Conservation (phyloP, 352 stramenopile species). For the Blastocystis sp. region DNA sequence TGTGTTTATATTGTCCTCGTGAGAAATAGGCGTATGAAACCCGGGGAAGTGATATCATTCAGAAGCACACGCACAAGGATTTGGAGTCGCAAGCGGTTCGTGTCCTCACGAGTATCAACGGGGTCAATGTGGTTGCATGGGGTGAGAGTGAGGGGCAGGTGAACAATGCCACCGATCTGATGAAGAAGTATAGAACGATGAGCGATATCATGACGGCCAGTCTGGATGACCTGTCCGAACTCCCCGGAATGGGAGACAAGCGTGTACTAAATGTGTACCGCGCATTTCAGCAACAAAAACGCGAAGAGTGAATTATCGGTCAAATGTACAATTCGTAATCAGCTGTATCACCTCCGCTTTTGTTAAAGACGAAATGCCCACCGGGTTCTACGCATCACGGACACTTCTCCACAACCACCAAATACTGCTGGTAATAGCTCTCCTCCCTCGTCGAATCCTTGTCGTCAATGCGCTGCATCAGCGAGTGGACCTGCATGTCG, state of each 20-base stretch:
- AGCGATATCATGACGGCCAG: constrained; percentile 55
- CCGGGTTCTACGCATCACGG: constrained; percentile 44
- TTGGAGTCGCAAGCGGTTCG: constrained; percentile 15
- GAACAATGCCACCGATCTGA: constrained; percentile 25
- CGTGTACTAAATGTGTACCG: constrained; percentile 37
- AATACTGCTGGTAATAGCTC: constrained; percentile 51
- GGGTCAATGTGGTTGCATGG: constrained; percentile 19
- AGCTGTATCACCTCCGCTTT: constrained; percentile 39
- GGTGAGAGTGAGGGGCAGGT: not conserved
- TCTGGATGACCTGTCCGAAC: constrained; percentile 10
- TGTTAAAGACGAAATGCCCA: constrained; percentile 22
- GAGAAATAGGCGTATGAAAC: constrained; percentile 26
- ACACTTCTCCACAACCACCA: not conserved
- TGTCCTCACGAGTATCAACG: constrained; percentile 50
- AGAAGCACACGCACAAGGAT: constrained; percentile 23
- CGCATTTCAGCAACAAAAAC: constrained; percentile 49
- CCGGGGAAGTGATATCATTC: constrained; percentile 55
- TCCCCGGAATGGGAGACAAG: constrained; percentile 58
- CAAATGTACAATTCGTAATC: constrained; percentile 10
- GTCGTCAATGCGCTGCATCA: constrained; percentile 48
- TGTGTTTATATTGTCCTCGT: not conserved
- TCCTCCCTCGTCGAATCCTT: not conserved
- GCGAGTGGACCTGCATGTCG: constrained; percentile 2
- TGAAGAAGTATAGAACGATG: constrained; percentile 33
- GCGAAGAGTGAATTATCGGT: not conserved